Evolutionary conservation across 2,329 filamentous ascomycete genomes (phyloP).

Genomic region (Penicillium sp.): DNA sequence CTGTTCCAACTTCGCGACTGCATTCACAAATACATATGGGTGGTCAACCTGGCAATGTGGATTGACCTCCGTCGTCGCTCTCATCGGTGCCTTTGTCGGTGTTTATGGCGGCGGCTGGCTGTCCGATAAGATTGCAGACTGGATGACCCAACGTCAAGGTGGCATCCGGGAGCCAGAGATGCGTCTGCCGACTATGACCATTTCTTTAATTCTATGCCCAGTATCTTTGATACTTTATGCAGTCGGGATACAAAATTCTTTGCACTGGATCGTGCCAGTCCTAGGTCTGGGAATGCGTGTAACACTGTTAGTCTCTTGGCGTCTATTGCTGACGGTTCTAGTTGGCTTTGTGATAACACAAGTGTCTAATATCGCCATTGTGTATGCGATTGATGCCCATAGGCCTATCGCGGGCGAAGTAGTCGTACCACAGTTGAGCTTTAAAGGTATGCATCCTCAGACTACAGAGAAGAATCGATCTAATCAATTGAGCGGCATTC

Average conservation of each 20-base stretch:
- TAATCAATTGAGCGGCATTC: not conserved
- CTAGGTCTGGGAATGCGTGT: slow-evolving; percentile 3
- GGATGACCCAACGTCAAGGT: slow-evolving; percentile 24
- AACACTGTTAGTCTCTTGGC: not conserved
- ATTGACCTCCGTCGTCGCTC: not conserved
- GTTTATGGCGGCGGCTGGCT: slow-evolving; percentile 42
- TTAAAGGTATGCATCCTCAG: slow-evolving; percentile 1
- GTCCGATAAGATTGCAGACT: slow-evolving; percentile 33
- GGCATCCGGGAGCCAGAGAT: slow-evolving; percentile 28
- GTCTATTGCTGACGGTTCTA: not conserved
- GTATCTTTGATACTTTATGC: slow-evolving; percentile 33
- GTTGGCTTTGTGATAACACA: slow-evolving; percentile 3
- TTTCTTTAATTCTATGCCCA: slow-evolving; percentile 28
- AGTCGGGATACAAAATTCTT: slow-evolving; percentile 27
- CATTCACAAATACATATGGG: not conserved
- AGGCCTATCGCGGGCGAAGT: slow-evolving; percentile 7
- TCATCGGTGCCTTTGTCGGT: not conserved
- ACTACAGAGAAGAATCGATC: not conserved
- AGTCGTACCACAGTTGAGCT: slow-evolving; percentile 3
- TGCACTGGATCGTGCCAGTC: slow-evolving; percentile 21
- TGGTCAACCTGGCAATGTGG: slow-evolving; percentile 1
- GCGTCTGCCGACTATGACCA: slow-evolving; percentile 26
- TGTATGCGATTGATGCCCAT: slow-evolving; percentile 5
- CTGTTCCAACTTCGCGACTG: slow-evolving; percentile 1
- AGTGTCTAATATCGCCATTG: not conserved